Base-by-base conservation (phyloP, 2,329 filamentous ascomycete species). In the Microsporum audouinii region DNA sequence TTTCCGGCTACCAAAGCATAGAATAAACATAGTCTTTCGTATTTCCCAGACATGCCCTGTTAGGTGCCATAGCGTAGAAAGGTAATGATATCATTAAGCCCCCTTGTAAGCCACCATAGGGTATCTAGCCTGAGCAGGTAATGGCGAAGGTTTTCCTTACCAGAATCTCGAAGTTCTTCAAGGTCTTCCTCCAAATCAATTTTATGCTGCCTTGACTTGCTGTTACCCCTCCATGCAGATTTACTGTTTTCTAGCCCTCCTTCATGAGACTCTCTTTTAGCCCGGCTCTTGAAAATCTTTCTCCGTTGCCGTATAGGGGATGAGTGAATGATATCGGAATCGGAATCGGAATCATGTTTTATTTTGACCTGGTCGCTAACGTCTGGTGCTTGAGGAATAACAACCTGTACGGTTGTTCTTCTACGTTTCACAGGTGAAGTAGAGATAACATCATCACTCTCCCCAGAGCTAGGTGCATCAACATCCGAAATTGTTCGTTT, bases 131-230 rank as follows among this genome's bases (percentile, higher is more conserved):
- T 41, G 12, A 41, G 17, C n/a, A 7, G 2, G 7, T n/a, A 17
- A 45, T 45, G 12, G 8, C 12, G 17, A 45, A 45, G n/a, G 49
- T 29, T 29, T 33, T 36, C 12, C 59, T 55, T 71, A 74, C 75
- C 72, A 58, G 77, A 78, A 62, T 77, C 75, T 53, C 73, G 71
- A 2, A 79, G 70, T 61, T 76, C 75, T 58, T 72, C 69, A 3
- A 79, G 65, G 63, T 79, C 77, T 58, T 77, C 76, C 41, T 76
- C 71, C 1, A 79, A 63, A 62, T 79, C 77, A 23, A 75, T 67
- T 57, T 70, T 67, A 59, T 74, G 72, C 70, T 62, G 4, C 63
- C 64, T 14, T 64, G 66, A 51, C 31, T 51, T 3, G 31, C 17
- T 17, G 6, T 34, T 51, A 17, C 23, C 6, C 14, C 36, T 55